These are phyloP conservation scores for Colletotrichum paranaense DNA, from an alignment of 2,329 filamentous ascomycete species.

Conservation along the genomic window DNA sequence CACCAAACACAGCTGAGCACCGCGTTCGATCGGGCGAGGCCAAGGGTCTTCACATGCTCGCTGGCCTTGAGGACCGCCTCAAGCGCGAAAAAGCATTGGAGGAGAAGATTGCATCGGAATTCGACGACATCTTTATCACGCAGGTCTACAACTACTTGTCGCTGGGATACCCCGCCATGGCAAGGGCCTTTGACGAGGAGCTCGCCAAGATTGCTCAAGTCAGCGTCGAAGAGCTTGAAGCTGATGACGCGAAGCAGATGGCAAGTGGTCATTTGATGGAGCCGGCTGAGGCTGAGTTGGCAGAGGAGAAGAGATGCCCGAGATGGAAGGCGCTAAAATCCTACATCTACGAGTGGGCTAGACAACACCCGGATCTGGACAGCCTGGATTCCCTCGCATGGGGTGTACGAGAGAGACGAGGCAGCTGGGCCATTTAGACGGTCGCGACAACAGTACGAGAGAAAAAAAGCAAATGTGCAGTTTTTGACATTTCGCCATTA, in stretches of 20 bases:
- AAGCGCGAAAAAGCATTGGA: constrained; percentile 61
- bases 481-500: background rate
- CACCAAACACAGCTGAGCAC: constrained; percentile 41
- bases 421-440: constrained; percentile 74
- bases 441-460: background rate
- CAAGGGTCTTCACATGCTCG: constrained; percentile 61
- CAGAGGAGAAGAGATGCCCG: constrained; percentile 66
- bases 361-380: constrained; percentile 83
- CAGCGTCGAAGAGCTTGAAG: constrained; percentile 73
- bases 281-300: constrained; percentile 56
- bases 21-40: constrained; percentile 45
- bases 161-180: constrained; percentile 88
- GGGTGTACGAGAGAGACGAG: constrained; percentile 74
- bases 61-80: constrained; percentile 63
- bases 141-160: constrained; percentile 98
- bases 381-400: constrained; percentile 70
- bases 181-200: constrained; percentile 85
- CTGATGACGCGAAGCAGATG: constrained; percentile 72
- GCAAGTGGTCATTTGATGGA: constrained; percentile 80
- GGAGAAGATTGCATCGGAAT: constrained; percentile 72
- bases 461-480: background rate
- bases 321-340: constrained; percentile 86
- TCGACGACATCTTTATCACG: constrained; percentile 86
- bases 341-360: constrained; percentile 91
- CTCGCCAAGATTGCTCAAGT: constrained; percentile 84